Evolutionary conservation across 139 green algal species (phyloP), one percentile per base, ranked within the genome.

Genomic region (Chlorella sp.): DNA sequence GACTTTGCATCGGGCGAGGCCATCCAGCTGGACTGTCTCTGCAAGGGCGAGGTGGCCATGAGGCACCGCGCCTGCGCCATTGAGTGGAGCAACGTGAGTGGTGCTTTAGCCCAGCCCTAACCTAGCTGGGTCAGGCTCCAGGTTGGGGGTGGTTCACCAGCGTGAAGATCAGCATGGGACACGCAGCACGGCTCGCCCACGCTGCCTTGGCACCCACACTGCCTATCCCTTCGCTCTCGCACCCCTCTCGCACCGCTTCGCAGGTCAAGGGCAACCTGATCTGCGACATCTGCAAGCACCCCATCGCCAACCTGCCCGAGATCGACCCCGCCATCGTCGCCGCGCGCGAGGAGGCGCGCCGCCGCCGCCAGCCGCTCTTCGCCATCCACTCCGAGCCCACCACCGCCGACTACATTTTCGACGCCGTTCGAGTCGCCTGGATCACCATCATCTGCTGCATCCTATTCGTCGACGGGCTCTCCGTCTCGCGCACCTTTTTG

Each of bases 361-460:
- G 75, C 5, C 70, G 75, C 1, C 63, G 70, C 1, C 49, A 77
- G 64, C 75, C 75, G 67, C 36, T 35, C 42, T 82, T 82, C 67
- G 26, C 78, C 34, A 72, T 74, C 29, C 36, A 74, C 31, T 27
- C 69, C 14, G 67, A 79, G 6, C 77, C 72, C 49, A 76, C 75
- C 35, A 42, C 67, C 36, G 83, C 86, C 6, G 90, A 93, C 71
- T 82, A 94, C 30, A 61, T 93, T 22, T 96, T 96, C 71, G 91
- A 96, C 72, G 92, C 82, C 77, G 86, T 96, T 23, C 74, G 91
- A 32, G 85, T 94, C 42, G 90, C 82, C 1, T 96, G 91, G 91
- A 73, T 95, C 34, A 77, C 82, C 64, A 86, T 81, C 59, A 90
- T 92, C 67, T 73, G 89, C 23, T 83, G 80, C 71, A 86, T 93